These are phyloP conservation scores for Stellera chamaejasme DNA, from an alignment of 345 rosid genomes.

Conservation along the genomic window DNA sequence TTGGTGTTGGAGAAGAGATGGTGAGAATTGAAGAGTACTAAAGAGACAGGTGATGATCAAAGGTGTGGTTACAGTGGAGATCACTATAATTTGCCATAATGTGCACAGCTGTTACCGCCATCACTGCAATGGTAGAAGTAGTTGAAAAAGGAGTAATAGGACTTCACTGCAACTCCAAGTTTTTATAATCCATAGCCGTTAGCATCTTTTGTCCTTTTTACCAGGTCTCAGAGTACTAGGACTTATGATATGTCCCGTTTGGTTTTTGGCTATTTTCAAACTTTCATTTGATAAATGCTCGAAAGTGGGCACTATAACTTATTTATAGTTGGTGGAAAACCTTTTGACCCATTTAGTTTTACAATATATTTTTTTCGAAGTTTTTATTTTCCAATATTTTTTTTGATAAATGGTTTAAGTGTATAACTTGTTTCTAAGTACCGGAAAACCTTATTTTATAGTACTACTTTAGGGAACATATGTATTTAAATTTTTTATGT, in stretches of 20 bases:
- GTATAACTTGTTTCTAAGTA: too few species aligned
- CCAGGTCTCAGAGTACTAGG: not conserved
- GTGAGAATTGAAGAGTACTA: not conserved
- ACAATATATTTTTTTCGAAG: not conserved
- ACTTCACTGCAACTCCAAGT: not conserved
- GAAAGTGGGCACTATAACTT: too few species aligned
- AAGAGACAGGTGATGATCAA: conserved; percentile 16
- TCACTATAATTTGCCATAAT: conserved; percentile 11
- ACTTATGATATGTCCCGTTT: not conserved
- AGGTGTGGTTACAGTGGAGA: conserved; percentile 11
- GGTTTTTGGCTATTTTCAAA: not conserved
- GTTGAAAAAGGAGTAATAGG: conserved; percentile 1
- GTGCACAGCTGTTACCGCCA: not conserved
- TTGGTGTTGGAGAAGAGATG: not conserved
- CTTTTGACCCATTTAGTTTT: not conserved
- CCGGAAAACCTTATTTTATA: too few species aligned
- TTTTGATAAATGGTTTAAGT: not conserved
- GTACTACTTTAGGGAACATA: too few species aligned
- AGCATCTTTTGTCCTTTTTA: not conserved
- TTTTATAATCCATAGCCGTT: conserved; percentile 1
- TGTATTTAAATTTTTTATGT: too few species aligned
- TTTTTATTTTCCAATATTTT: not conserved
- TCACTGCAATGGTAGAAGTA: not conserved
- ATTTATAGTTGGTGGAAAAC: not conserved
- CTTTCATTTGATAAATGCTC: too few species aligned